phyloP scores from a whole-genome alignment of 1,284 basidiomycete species.

The Moesziomyces aphidis region DNA sequence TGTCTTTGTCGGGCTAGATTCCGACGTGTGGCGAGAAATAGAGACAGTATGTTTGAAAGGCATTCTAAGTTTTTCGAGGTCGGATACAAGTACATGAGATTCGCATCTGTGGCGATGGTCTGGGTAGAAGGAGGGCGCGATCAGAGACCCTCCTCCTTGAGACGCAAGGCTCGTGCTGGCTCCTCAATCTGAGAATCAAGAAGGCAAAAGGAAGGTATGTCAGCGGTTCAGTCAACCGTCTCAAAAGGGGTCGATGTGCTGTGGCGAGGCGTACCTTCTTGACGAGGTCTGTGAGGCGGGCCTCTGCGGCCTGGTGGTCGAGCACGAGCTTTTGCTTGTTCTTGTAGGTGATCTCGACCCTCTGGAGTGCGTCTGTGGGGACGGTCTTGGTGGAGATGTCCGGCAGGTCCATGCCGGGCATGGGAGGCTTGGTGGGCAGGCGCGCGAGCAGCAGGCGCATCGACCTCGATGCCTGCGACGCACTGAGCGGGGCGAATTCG shows the following conservation, averaged over 20 bases:
- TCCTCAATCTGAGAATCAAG: slow-evolving; percentile 27
- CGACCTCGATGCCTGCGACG: slow-evolving; percentile 30
- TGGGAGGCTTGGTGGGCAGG: slow-evolving; percentile 31
- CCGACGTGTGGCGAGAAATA: background rate
- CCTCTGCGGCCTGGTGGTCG: slow-evolving; percentile 14
- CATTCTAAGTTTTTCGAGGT: background rate
- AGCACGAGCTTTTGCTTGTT: slow-evolving; percentile 45
- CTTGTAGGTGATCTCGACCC: slow-evolving; percentile 39
- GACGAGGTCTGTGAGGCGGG: slow-evolving; percentile 22
- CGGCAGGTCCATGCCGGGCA: slow-evolving; percentile 41
- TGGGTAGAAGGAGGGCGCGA: background rate
- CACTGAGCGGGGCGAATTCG: slow-evolving; percentile 37
- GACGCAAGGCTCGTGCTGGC: slow-evolving; percentile 41
- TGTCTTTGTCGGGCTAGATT: no score
- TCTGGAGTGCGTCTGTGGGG: slow-evolving; percentile 19
- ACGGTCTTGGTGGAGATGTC: slow-evolving; percentile 38
- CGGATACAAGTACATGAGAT: slow-evolving; percentile 6
- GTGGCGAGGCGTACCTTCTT: slow-evolving; percentile 32
- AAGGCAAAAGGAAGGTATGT: background rate
- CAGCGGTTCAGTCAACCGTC: background rate
- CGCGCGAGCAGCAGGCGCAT: slow-evolving; percentile 41
- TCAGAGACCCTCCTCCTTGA: slow-evolving; percentile 49
- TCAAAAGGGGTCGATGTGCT: background rate
- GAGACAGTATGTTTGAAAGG: background rate
- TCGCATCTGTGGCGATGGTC: background rate